Evolutionary conservation across 345 rosid species (phyloP).

Genomic region (Salix dunnii): DNA sequence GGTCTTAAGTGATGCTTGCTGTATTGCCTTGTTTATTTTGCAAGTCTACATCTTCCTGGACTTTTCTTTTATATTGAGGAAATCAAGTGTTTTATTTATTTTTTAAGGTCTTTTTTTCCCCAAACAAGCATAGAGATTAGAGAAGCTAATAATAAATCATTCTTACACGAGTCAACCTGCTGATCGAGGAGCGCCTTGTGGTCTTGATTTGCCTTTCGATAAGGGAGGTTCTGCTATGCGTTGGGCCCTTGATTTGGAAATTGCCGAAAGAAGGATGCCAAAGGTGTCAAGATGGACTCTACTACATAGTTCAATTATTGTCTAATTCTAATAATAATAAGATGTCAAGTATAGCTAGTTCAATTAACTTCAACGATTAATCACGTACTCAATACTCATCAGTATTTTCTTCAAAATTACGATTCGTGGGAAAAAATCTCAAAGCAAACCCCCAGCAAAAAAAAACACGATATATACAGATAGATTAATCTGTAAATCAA

Average conservation of each 20-base stretch:
- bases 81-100: not conserved
- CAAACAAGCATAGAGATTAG: not conserved
- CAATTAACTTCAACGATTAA: no score
- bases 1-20: not conserved
- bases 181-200: not conserved
- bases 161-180: not conserved
- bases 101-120: not conserved
- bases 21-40: not conserved
- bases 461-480: no score
- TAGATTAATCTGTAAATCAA: no score
- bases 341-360: no score
- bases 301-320: not conserved
- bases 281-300: not conserved
- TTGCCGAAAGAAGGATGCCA: not conserved
- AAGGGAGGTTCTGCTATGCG: not conserved
- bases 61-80: not conserved
- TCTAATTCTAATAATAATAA: no score
- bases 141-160: not conserved
- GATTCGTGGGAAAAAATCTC: no score
- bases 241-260: not conserved
- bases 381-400: no score
- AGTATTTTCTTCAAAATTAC: no score
- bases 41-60: not conserved
- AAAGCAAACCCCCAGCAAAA: no score
- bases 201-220: not conserved